Evolutionary conservation across 441 rosid species (phyloP).

Genomic region (Manihot esculenta): DNA sequence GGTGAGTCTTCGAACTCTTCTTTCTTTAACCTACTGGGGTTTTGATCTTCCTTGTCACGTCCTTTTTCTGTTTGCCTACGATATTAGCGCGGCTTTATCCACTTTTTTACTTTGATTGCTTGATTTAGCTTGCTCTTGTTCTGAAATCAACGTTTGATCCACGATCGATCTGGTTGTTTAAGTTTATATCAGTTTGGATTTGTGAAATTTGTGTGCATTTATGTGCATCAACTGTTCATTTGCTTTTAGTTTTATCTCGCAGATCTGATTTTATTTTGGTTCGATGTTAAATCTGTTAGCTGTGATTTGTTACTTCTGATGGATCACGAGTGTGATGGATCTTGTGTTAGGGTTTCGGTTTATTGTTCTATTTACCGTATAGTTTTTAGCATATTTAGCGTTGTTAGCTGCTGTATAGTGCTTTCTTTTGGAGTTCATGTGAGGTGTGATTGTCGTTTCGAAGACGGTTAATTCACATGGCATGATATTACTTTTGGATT

Average conservation of each 20-base stretch:
- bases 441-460: background rate
- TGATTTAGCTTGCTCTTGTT: background rate
- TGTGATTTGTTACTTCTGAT: background rate
- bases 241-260: background rate
- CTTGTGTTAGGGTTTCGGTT: background rate
- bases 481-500: background rate
- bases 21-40: background rate
- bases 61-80: background rate
- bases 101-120: background rate
- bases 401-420: background rate
- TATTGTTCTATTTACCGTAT: background rate
- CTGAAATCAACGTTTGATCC: conserved; percentile 6
- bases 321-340: background rate
- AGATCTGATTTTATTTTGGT: conserved; percentile 19
- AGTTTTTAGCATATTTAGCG: too few relatives aligned
- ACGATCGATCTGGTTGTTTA: conserved; percentile 18
- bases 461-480: background rate
- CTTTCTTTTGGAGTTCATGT: conserved; percentile 1
- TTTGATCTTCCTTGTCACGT: background rate
- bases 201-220: conserved; percentile 1
- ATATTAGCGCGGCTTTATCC: too few relatives aligned
- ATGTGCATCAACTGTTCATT: background rate
- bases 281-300: background rate
- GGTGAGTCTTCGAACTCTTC: conserved; percentile 25
- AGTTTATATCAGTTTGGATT: background rate